phyloP scores from a whole-genome alignment of 495 filamentous ascomycete species.

The Paragyromitra xinjiangensis region DNA sequence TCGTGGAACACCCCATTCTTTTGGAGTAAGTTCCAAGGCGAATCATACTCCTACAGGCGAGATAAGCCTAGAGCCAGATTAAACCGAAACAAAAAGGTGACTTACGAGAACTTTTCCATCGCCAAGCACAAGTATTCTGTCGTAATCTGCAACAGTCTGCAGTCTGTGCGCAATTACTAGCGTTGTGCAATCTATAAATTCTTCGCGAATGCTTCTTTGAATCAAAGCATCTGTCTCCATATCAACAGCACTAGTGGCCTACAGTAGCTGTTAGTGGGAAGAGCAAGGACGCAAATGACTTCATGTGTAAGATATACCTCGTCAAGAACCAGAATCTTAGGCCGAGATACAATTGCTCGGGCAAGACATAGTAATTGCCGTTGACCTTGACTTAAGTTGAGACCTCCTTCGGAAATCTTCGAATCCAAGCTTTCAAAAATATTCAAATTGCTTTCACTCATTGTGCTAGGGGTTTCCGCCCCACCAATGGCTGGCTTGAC shows the following conservation, averaged over 20 bases:
- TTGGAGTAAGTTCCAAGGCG: slow-evolving; percentile 73
- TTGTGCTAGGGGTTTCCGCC: slow-evolving; percentile 24
- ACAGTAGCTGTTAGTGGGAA: slow-evolving; percentile 1
- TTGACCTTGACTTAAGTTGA: slow-evolving; percentile 87
- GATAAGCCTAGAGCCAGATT: neutral
- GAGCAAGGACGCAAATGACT: neutral
- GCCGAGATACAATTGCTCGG: slow-evolving; percentile 79
- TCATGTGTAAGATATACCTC: slow-evolving; percentile 61
- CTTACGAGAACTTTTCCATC: slow-evolving; percentile 76
- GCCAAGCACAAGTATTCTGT: slow-evolving; percentile 81
- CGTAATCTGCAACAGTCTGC: slow-evolving; percentile 86
- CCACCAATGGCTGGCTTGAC: slow-evolving; percentile 57
- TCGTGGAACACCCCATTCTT: slow-evolving; percentile 69
- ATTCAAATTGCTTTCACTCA: slow-evolving; percentile 64
- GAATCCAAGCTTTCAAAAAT: slow-evolving; percentile 69
- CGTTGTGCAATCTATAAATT: slow-evolving; percentile 77
- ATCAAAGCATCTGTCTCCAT: slow-evolving; percentile 85
- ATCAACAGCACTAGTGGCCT: slow-evolving; percentile 84
- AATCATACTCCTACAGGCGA: slow-evolving; percentile 61
- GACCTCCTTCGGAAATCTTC: slow-evolving; percentile 76
- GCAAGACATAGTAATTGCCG: slow-evolving; percentile 85
- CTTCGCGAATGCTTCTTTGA: slow-evolving; percentile 80
- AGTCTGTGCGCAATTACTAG: slow-evolving; percentile 88
- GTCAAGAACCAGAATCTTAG: slow-evolving; percentile 87
- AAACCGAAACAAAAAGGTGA: neutral